These are phyloP conservation scores for Acanthamoeba sp. DNA, from an alignment of 208 protist genomes.

Conservation along the genomic window DNA sequence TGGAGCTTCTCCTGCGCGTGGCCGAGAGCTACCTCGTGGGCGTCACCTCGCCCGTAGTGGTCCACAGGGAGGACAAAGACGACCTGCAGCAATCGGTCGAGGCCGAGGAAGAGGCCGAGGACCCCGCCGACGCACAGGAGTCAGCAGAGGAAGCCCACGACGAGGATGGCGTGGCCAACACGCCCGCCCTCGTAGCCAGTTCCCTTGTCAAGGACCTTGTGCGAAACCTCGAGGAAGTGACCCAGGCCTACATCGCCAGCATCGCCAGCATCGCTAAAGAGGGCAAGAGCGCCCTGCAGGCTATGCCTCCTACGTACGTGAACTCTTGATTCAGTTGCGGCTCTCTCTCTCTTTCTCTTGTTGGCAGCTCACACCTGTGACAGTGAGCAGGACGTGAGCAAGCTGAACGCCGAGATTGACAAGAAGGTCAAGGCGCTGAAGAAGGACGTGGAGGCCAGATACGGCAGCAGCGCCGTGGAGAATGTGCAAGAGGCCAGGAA, in stretches of 20 bases:
- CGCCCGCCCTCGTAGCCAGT: not conserved
- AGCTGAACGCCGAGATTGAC: not conserved
- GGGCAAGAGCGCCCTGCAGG: not conserved
- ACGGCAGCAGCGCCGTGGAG: conserved; percentile 13
- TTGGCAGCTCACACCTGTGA: not conserved
- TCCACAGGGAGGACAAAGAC: not conserved
- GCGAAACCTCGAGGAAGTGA: not conserved
- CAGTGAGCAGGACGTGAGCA: not conserved
- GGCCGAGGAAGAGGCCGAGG: not conserved
- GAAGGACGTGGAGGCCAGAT: conserved; percentile 22
- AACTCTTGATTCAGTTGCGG: too few relatives aligned
- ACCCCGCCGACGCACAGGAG: not conserved
- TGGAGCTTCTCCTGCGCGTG: conserved; percentile 18
- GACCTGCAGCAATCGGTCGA: not conserved
- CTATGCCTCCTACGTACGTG: not conserved
- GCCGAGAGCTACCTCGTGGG: conserved; percentile 29
- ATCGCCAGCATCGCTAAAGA: not conserved
- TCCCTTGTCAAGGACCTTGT: not conserved
- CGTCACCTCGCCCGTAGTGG: not conserved
- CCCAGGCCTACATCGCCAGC: not conserved
- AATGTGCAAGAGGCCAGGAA: conserved; percentile 18
- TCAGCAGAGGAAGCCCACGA: not conserved
- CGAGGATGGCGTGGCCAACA: not conserved
- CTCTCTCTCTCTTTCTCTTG: too few relatives aligned
- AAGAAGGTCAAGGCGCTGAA: conserved; percentile 9